These are phyloP conservation scores for Saccharata proteae DNA, from an alignment of 2,329 filamentous ascomycete species.

Conservation along the genomic window DNA sequence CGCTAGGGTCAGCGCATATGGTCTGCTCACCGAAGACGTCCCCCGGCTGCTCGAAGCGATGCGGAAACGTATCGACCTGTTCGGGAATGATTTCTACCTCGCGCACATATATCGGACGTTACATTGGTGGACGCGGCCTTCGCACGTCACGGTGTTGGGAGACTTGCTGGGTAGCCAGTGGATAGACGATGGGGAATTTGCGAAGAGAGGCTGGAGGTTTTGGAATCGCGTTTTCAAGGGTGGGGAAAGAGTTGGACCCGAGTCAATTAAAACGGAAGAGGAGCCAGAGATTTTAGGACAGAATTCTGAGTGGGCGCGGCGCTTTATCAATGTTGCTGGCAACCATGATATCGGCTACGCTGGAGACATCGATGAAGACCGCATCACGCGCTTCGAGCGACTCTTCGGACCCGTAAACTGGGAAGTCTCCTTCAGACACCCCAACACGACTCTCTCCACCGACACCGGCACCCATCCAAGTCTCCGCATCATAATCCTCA, in stretches of 20 bases:
- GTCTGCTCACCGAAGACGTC: conserved; percentile 40
- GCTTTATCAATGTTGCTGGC: conserved; percentile 79
- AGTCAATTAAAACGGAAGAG: conserved; percentile 16
- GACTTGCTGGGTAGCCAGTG: conserved; percentile 92
- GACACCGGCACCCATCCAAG: conserved; percentile 38
- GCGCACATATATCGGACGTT: conserved; percentile 81
- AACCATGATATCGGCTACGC: conserved; percentile 97
- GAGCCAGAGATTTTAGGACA: conserved; percentile 26
- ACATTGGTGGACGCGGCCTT: conserved; percentile 73
- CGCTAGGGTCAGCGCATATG: conserved; percentile 6
- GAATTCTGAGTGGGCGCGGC: conserved; percentile 53
- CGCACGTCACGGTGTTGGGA: conserved; percentile 78
- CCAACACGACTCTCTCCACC: conserved; percentile 10
- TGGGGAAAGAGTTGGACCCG: conserved; percentile 46
- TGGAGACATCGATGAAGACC: conserved; percentile 68
- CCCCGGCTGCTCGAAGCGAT: conserved; percentile 52
- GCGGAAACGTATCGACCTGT: conserved; percentile 73
- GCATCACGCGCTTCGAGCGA: conserved; percentile 69
- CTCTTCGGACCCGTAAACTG: conserved; percentile 85
- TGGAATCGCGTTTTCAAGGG: conserved; percentile 72
- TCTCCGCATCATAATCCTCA: conserved; percentile 73
- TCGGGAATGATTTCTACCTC: conserved; percentile 91
- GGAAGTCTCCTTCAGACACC: conserved; percentile 56
- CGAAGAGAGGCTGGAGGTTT: conserved; percentile 56
- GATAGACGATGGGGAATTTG: conserved; percentile 79